phyloP scores from a whole-genome alignment of 2,329 filamentous ascomycete genomes.

The Metarhizium sp. region DNA sequence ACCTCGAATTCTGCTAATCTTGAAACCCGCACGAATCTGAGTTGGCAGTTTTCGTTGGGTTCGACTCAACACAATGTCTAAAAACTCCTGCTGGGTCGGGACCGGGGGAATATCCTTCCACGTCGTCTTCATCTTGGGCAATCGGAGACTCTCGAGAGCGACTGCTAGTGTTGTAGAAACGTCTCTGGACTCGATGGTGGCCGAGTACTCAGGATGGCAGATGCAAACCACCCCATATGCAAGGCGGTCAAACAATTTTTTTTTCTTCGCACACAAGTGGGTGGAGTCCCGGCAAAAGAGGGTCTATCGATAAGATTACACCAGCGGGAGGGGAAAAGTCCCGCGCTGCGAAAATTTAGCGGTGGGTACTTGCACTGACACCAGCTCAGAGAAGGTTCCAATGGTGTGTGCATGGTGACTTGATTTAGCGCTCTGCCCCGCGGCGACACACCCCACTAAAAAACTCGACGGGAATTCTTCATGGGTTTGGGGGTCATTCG shows the following conservation, averaged over 20 bases:
- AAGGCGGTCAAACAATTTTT: constrained; percentile 23
- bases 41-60: constrained; percentile 90
- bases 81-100: constrained; percentile 87
- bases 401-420: background rate
- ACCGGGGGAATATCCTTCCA: constrained; percentile 79
- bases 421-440: constrained; percentile 2
- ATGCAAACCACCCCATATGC: constrained; percentile 10
- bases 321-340: background rate
- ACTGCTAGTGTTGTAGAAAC: constrained; percentile 2
- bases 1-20: constrained; percentile 83
- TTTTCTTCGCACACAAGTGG: constrained; percentile 15
- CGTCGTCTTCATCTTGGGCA: constrained; percentile 48
- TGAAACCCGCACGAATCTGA: constrained; percentile 88
- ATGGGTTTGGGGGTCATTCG: too few species aligned
- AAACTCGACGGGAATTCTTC: too few species aligned
- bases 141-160: constrained; percentile 6
- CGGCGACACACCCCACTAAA: too few species aligned
- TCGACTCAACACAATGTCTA: constrained; percentile 92
- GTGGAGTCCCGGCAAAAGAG: constrained; percentile 11
- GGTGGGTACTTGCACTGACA: background rate
- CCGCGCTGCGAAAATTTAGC: background rate
- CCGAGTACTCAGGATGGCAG: constrained; percentile 12
- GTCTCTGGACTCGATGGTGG: background rate
- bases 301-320: constrained; percentile 16
- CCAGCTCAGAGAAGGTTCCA: too few species aligned